Evolutionary conservation across 2,329 filamentous ascomycete species (phyloP).

Genomic region (Monosporascus sp.): DNA sequence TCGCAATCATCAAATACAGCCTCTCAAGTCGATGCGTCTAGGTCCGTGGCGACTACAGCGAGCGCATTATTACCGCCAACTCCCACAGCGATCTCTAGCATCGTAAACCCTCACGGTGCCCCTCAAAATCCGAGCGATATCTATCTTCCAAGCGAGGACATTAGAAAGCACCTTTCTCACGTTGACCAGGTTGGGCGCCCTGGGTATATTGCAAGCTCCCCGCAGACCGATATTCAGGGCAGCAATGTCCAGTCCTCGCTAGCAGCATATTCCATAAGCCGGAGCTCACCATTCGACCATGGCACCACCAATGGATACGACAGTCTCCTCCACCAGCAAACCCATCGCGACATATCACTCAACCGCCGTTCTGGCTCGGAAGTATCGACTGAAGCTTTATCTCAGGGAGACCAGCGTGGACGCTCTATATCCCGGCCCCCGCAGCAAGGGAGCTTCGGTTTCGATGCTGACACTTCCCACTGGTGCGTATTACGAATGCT

Average conservation of each 20-base stretch:
- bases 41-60: constrained; percentile 7
- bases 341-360: not conserved
- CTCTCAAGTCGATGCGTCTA: constrained; percentile 8
- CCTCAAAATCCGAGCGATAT: constrained; percentile 29
- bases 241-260: not conserved
- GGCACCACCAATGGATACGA: not conserved
- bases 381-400: not conserved
- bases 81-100: constrained; percentile 12
- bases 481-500: not conserved
- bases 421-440: not conserved
- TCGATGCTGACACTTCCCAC: not conserved
- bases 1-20: constrained; percentile 9
- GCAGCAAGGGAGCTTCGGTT: not conserved
- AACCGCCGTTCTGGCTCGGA: not conserved
- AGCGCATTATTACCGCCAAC: constrained; percentile 14
- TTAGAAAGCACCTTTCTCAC: constrained; percentile 21
- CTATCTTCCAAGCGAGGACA: constrained; percentile 26
- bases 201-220: constrained; percentile 9
- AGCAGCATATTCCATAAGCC: not conserved
- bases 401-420: not conserved
- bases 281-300: not conserved
- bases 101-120: constrained; percentile 25
- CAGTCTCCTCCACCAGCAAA: not conserved
- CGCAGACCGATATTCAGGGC: constrained; percentile 12
- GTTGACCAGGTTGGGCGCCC: constrained; percentile 11